Percentiles rank a stretch among this genome's conserved stretches.
Evolutionary conservation across 768 basidiomycete genomes (phyloP).

Genomic region (Amanita exitialis): DNA sequence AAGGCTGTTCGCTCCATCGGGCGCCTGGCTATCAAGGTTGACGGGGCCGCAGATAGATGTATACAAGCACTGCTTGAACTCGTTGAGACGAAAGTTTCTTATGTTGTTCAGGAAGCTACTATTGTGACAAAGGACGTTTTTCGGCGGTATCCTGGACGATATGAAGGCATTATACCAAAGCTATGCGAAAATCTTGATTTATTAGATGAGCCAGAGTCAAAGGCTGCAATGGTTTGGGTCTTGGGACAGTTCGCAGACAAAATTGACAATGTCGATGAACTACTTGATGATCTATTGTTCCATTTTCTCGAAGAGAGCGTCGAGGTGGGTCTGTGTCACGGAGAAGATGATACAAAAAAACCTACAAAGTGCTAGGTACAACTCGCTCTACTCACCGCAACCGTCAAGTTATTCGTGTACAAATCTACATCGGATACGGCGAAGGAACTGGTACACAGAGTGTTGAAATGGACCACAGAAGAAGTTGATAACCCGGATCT

Average conservation of each 20-base stretch:
- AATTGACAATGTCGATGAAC: conserved; percentile 93
- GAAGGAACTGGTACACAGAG: conserved; percentile 87
- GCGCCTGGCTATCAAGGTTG: conserved; percentile 95
- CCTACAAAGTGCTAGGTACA: conserved; percentile 60
- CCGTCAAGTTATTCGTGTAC: conserved; percentile 93
- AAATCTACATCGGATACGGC: conserved; percentile 74
- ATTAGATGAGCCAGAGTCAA: conserved; percentile 93
- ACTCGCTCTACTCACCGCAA: conserved; percentile 85
- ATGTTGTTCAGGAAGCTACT: conserved; percentile 94
- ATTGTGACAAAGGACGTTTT: conserved; percentile 99
- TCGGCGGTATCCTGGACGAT: conserved; percentile 91
- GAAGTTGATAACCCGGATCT: conserved; percentile 98
- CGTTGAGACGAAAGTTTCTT: conserved; percentile 88
- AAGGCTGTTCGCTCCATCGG: conserved; percentile 98
- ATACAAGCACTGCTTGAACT: conserved; percentile 79
- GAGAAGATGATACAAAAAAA: background rate
- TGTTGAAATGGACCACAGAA: conserved; percentile 95
- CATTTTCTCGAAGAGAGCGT: conserved; percentile 89
- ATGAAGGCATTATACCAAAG: conserved; percentile 91
- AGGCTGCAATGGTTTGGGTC: conserved; percentile 97
- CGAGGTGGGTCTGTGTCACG: conserved; percentile 44
- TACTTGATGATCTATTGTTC: conserved; percentile 86
- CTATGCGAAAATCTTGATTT: conserved; percentile 88
- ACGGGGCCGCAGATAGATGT: conserved; percentile 80
- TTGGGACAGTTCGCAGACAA: conserved; percentile 92